Evolutionary conservation across 768 basidiomycete species (phyloP).

Genomic region (Tylopilus rubrobrunneus): DNA sequence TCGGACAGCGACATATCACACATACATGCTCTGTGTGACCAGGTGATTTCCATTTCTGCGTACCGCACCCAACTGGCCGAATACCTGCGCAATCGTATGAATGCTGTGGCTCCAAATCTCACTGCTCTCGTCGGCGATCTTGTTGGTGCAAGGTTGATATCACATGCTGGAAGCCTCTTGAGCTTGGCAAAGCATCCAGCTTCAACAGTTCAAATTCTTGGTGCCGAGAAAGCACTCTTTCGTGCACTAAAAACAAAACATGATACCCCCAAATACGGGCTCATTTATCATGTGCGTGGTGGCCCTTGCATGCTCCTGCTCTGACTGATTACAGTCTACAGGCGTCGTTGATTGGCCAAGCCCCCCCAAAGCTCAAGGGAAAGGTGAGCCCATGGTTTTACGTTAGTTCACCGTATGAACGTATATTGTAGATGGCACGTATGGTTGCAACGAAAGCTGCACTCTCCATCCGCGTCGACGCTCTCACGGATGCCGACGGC

Average conservation of each 20-base stretch:
- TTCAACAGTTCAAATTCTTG: conserved; percentile 74
- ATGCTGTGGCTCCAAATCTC: conserved; percentile 94
- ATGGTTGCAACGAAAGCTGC: conserved; percentile 99
- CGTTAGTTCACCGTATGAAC: conserved; percentile 1
- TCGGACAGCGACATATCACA: conserved; percentile 96
- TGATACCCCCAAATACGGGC: conserved; percentile 97
- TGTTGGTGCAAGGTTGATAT: conserved; percentile 71
- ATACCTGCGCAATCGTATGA: conserved; percentile 97
- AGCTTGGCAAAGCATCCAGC: conserved; percentile 73
- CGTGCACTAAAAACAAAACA: conserved; percentile 78
- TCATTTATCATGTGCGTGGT: conserved; percentile 89
- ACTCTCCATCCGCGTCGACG: conserved; percentile 95
- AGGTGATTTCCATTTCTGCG: conserved; percentile 93
- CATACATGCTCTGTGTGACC: conserved; percentile 95
- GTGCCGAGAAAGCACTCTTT: conserved; percentile 76
- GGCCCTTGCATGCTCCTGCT: background rate
- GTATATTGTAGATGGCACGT: conserved; percentile 77
- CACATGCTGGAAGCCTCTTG: conserved; percentile 68
- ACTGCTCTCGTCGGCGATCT: conserved; percentile 80
- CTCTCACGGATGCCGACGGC: conserved; percentile 86
- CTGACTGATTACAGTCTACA: conserved; percentile 26
- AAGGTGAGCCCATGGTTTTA: conserved; percentile 50
- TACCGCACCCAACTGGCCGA: conserved; percentile 95
- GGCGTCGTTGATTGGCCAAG: conserved; percentile 96
- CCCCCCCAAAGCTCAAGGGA: conserved; percentile 96